Evolutionary conservation across 1,284 basidiomycete species (phyloP), one percentile per base, ranked within the genome.

Genomic region (Ustilago hordei): DNA sequence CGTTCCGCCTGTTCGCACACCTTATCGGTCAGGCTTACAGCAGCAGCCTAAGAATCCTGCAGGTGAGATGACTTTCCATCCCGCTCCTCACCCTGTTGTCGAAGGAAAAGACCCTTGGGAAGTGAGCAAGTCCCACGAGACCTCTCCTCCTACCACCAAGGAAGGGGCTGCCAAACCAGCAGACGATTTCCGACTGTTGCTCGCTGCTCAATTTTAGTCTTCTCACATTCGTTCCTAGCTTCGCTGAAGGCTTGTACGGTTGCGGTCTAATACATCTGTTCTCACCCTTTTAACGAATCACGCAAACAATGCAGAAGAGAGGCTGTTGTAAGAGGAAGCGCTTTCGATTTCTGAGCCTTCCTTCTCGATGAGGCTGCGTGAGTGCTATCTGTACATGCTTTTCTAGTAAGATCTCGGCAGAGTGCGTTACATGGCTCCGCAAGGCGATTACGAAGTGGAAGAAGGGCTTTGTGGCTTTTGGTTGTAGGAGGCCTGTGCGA

Each of bases 141-240:
- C 7, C 15, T 17, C 19, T 7, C 43, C 43, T 45, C 17, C 17
- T 45, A 15, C 17, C 19, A 3, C 17, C 3, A 45, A 45, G 43
- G 23, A 31, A 13, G 47, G 35, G 12, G 57, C 35, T 28, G 43
- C n/a, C 17, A 41, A 1, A 41, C 50, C 60, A 2, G 60, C 60
- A 2, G 52, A 8, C 23, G 63, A 65, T 17, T 65, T 39, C 31
- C n/a, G 28, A 13, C 8, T 55, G 0, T 58, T 65, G 35, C 47
- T 65, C 52, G 58, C 41, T 12, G 63, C 63, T 38, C 63, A 65
- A n/a, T 65, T 65, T 41, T 65, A 47, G 31, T 15, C 23, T 41
- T 41, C 2, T 19, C 35, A 3, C 23, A 9, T 28, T 28, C 23
- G 23, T 28, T 28, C 23, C 3, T 28, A 28, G 23, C 23, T 28